These are phyloP conservation scores for Cystofilobasidium capitatum DNA, from an alignment of 768 basidiomycete species.

Conservation along the genomic window DNA sequence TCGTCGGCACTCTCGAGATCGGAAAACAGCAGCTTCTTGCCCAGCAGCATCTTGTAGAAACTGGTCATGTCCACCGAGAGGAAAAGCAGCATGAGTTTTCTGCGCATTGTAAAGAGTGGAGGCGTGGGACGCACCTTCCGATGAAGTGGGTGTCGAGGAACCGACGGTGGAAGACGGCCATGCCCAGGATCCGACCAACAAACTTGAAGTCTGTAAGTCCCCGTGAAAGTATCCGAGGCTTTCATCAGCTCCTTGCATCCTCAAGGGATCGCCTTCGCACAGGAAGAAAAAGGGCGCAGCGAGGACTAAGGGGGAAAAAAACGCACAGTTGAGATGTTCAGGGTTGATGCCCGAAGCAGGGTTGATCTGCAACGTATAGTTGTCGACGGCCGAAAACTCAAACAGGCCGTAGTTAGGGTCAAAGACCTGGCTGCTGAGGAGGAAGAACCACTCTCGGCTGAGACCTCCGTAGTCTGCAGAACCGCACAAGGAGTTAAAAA, in stretches of 20 bases:
- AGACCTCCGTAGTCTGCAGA: conserved; percentile 75
- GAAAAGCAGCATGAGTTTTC: too few relatives aligned
- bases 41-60: conserved; percentile 99
- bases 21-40: conserved; percentile 87
- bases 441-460: conserved; percentile 98
- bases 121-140: too few relatives aligned
- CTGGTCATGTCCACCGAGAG: too few relatives aligned
- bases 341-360: conserved; percentile 96
- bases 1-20: conserved; percentile 96
- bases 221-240: too few relatives aligned
- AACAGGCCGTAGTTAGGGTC: conserved; percentile 99
- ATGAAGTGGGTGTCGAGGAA: conserved; percentile 99
- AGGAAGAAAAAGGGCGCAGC: neutral
- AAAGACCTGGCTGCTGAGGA: conserved; percentile 99
- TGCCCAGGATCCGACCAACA: conserved; percentile 86
- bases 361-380: conserved; percentile 99
- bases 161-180: conserved; percentile 96
- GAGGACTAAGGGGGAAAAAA: neutral
- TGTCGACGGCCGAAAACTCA: conserved; percentile 99
- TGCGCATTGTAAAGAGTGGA: too few relatives aligned
- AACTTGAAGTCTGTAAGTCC: conserved; percentile 74
- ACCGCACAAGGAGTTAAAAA: neutral
- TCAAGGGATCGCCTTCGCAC: neutral
- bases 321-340: conserved; percentile 76
- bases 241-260: too few relatives aligned